Evolutionary conservation across 352 stramenopile genomes (phyloP).

Genomic region (Globisporangium parvum): DNA sequence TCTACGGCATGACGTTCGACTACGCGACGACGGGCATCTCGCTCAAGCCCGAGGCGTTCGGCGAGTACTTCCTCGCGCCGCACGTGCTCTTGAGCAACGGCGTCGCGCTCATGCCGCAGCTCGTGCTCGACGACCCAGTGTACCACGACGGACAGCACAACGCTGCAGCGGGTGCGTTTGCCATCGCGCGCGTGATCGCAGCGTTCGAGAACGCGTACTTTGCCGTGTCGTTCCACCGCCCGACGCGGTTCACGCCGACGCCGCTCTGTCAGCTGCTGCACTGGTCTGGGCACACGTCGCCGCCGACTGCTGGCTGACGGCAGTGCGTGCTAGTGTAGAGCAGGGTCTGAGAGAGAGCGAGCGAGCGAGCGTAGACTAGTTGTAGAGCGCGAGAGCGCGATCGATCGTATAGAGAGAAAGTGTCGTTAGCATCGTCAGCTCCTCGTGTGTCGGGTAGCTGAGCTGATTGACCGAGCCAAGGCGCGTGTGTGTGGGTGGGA

Average conservation of each 20-base stretch:
- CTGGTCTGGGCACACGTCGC: constrained; percentile 51
- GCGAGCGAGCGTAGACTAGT: constrained; percentile 1
- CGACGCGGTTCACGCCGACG: constrained; percentile 70
- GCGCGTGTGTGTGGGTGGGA: too few species aligned
- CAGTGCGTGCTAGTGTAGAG: neutral
- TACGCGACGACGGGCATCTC: constrained; percentile 78
- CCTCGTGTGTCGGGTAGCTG: too few species aligned
- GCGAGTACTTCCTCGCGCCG: constrained; percentile 61
- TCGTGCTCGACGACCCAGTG: constrained; percentile 81
- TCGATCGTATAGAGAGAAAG: neutral
- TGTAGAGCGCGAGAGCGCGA: neutral
- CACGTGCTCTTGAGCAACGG: constrained; percentile 36
- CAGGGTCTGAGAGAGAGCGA: too few species aligned
- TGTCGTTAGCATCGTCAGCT: neutral
- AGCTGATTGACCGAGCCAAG: too few species aligned
- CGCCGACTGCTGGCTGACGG: constrained; percentile 7
- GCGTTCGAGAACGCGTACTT: constrained; percentile 83
- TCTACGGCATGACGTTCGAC: constrained; percentile 83
- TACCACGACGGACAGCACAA: constrained; percentile 77
- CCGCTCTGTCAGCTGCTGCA: constrained; percentile 76
- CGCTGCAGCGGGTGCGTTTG: constrained; percentile 65
- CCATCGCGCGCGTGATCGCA: constrained; percentile 66
- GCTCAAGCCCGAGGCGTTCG: constrained; percentile 70
- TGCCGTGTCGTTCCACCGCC: constrained; percentile 64
- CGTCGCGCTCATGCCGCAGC: constrained; percentile 51